Percentiles rank a stretch among this genome's conserved stretches.
Evolutionary conservation across 805 yeast genomes (phyloP).

Genomic region (Wickerhamomyces hampshirensis): DNA sequence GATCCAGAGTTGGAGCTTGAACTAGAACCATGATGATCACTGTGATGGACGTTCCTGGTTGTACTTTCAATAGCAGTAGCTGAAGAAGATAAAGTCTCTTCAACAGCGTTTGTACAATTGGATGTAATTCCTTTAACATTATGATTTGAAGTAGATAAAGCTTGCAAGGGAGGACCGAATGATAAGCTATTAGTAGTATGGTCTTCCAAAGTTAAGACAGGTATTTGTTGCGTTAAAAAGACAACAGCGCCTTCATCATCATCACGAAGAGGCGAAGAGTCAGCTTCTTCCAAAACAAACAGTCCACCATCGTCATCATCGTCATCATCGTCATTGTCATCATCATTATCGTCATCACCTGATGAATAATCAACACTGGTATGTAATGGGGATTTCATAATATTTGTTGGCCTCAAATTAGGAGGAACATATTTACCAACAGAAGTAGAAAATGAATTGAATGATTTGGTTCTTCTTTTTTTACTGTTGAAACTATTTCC

Average conservation of each 20-base stretch:
- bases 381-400: conserved; percentile 20
- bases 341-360: too few relatives aligned
- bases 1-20: conserved; percentile 9
- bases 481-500: conserved; percentile 1
- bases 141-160: too few relatives aligned
- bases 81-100: too few relatives aligned
- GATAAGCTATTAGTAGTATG: too few relatives aligned
- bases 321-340: conserved; percentile 18
- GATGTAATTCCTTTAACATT: too few relatives aligned
- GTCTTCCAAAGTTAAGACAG: conserved; percentile 15
- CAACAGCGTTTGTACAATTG: too few relatives aligned
- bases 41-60: too few relatives aligned
- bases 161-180: too few relatives aligned
- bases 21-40: conserved; percentile 1
- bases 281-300: conserved; percentile 35
- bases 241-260: conserved; percentile 3
- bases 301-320: conserved; percentile 31
- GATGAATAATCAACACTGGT: conserved; percentile 7
- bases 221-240: conserved; percentile 6
- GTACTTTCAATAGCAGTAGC: too few relatives aligned
- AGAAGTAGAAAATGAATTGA: conserved; percentile 26
- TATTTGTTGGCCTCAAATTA: conserved; percentile 50
- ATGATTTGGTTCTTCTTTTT: conserved; percentile 19
- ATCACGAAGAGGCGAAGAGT: conserved; percentile 13
- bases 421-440: conserved; percentile 70